Percentiles rank a stretch among this genome's conserved stretches.
Conservation (phyloP, 257 asterid species). For the Buddleja alternifolia region DNA sequence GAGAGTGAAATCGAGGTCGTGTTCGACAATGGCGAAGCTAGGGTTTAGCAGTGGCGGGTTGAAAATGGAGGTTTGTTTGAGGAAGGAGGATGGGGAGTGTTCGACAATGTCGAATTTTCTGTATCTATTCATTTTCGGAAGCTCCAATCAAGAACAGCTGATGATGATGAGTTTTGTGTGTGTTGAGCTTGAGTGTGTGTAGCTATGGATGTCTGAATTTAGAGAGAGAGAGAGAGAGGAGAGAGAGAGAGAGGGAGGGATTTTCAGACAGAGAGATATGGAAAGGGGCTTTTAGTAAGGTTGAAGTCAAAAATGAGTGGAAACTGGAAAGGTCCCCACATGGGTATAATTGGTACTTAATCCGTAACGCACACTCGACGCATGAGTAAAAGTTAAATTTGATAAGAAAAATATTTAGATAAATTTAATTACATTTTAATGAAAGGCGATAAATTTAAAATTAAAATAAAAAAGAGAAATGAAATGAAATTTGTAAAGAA, state of each 20-base stretch:
- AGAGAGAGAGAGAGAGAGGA: not conserved
- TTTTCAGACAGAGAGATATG: not conserved
- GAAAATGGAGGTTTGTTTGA: slow-evolving; percentile 43
- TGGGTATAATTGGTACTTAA: too few species aligned
- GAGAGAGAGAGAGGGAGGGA: not conserved
- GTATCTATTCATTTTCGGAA: slow-evolving; percentile 54
- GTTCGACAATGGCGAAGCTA: slow-evolving; percentile 33
- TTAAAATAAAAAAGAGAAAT: too few species aligned
- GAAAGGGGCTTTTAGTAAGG: not conserved
- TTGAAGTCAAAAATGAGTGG: not conserved
- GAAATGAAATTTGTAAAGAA: too few species aligned
- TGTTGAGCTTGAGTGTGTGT: too few species aligned
- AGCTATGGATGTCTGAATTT: not conserved
- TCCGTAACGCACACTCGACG: too few species aligned
- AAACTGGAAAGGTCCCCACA: not conserved
- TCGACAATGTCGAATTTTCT: slow-evolving; percentile 66
- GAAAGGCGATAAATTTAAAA: too few species aligned
- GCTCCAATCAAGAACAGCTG: not conserved
- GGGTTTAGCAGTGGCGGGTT: slow-evolving; percentile 41
- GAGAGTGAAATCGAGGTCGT: slow-evolving; percentile 51
- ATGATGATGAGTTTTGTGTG: not conserved
- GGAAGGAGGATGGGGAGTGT: slow-evolving; percentile 46
- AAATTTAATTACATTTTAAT: too few species aligned
- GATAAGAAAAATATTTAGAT: too few species aligned
- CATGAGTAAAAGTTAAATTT: too few species aligned